These are phyloP conservation scores for Volvox africanus DNA, from an alignment of 139 green algal genomes.

Conservation along the genomic window DNA sequence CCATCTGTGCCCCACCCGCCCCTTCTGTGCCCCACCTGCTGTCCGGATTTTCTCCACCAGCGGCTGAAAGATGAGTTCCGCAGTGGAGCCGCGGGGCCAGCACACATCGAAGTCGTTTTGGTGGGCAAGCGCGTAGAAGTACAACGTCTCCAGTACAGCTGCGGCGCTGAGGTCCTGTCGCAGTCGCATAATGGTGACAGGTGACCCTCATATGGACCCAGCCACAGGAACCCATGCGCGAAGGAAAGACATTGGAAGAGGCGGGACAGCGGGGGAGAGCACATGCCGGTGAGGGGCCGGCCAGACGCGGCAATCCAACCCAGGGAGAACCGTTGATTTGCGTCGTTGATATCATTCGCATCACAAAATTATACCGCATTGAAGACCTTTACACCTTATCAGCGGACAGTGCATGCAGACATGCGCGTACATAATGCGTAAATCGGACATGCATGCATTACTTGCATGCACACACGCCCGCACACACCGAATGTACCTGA, in stretches of 20 bases:
- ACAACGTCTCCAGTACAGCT: conserved; percentile 83
- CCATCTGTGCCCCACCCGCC: conserved; percentile 24
- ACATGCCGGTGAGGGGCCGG: too few relatives aligned
- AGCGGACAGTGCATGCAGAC: neutral
- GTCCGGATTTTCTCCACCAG: conserved; percentile 74
- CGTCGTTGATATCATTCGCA: too few relatives aligned
- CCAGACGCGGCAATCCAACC: neutral
- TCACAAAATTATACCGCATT: too few relatives aligned
- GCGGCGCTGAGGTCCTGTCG: conserved; percentile 67
- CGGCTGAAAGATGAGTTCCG: conserved; percentile 85
- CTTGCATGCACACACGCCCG: neutral
- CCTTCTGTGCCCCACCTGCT: conserved; percentile 23
- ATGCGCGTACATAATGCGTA: too few relatives aligned
- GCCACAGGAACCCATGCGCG: too few relatives aligned
- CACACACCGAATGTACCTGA: neutral
- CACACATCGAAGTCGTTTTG: conserved; percentile 70
- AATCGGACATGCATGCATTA: too few relatives aligned
- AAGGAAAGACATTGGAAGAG: too few relatives aligned
- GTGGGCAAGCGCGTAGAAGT: conserved; percentile 84
- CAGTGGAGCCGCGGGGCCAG: conserved; percentile 71
- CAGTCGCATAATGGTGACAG: too few relatives aligned
- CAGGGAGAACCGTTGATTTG: too few relatives aligned
- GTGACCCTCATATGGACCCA: too few relatives aligned
- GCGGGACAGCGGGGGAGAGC: too few relatives aligned
- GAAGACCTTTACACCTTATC: too few relatives aligned